Base-by-base conservation (phyloP, 768 basidiomycete species). In the Leccinum incarnatum region DNA sequence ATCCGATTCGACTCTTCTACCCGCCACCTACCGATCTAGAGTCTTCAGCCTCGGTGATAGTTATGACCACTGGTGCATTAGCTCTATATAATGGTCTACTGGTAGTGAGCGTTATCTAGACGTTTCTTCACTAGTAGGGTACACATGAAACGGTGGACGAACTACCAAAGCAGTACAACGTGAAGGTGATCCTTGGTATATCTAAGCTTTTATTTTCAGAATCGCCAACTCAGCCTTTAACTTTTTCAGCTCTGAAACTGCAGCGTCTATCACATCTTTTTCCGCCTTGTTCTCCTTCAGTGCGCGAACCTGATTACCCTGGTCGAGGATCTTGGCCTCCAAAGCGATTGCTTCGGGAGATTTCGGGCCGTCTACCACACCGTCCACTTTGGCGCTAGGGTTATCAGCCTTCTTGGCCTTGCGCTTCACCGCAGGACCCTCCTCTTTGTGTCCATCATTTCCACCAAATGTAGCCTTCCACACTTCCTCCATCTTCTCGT, bases 381-480 rank as follows among this genome's bases (percentile, higher is more conserved):
- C 74, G 3, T 77, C 75, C 57, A 76, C 77, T 63, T 78, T 83
- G 56, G 80, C 81, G 37, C 76, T 75, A 49, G 78, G 72, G 27
- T 77, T 78, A 14, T 75, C 78, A 1, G 74, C 77, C 71, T 90
- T 87, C 67, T 81, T 83, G 51, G 74, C 74, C 73, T 84, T 86
- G 47, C 79, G 79, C 37, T 79, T 75, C 6, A 74, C 79, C 23
- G 79, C 79, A 23, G 77, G 70, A 17, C 76, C 78, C 25, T 77
- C 71, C 54, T 76, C 77, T 59, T 81, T 77, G 65, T 70, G 74
- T 42, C 70, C 73, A 49, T 67, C 77, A 63, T 54, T 78, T 8
- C 96, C 96, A 3, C 89, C 89, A 66, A 95, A 99, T 72, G 84
- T 85, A 50, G 73, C 74, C 64, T 87, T 82, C 88, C 90, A 98